Evolutionary conservation across 83 land plant genomes (phyloP).

Genomic region (Diphasiastrum complanatum): DNA sequence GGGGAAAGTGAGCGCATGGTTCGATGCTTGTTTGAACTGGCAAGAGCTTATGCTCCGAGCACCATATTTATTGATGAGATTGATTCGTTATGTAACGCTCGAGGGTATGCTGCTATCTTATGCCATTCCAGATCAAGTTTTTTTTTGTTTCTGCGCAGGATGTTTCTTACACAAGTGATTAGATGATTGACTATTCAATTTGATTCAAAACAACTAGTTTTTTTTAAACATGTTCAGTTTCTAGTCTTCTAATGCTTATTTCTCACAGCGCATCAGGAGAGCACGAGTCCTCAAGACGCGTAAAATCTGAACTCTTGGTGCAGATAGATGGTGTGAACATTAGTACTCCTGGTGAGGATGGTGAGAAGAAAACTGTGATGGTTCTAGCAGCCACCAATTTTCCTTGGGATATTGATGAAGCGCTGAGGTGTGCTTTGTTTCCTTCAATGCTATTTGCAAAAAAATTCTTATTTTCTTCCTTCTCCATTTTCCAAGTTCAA

Average conservation of each 20-base stretch:
- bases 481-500: too few relatives aligned
- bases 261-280: slow-evolving; percentile 84
- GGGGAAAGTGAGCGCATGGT: slow-evolving; percentile 99
- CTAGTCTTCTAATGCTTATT: slow-evolving; percentile 3
- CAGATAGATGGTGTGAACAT: slow-evolving; percentile 97
- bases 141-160: neutral
- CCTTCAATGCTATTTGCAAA: neutral
- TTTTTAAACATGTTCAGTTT: neutral
- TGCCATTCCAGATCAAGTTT: neutral
- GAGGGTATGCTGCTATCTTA: slow-evolving; percentile 66
- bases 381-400: slow-evolving; percentile 98
- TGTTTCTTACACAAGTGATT: neutral
- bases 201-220: too few relatives aligned
- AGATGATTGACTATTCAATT: too few relatives aligned
- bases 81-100: slow-evolving; percentile 90
- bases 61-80: slow-evolving; percentile 98
- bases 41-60: slow-evolving; percentile 94
- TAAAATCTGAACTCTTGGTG: slow-evolving; percentile 94
- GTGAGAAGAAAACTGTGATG: slow-evolving; percentile 88
- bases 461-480: neutral
- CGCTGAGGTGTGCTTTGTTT: slow-evolving; percentile 88
- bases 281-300: slow-evolving; percentile 95
- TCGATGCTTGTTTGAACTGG: slow-evolving; percentile 87
- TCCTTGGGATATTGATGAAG: slow-evolving; percentile 99
- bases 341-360: slow-evolving; percentile 69